These are phyloP conservation scores for Mollisia scopiformis DNA, from an alignment of 2,329 filamentous ascomycete species.

Conservation along the genomic window DNA sequence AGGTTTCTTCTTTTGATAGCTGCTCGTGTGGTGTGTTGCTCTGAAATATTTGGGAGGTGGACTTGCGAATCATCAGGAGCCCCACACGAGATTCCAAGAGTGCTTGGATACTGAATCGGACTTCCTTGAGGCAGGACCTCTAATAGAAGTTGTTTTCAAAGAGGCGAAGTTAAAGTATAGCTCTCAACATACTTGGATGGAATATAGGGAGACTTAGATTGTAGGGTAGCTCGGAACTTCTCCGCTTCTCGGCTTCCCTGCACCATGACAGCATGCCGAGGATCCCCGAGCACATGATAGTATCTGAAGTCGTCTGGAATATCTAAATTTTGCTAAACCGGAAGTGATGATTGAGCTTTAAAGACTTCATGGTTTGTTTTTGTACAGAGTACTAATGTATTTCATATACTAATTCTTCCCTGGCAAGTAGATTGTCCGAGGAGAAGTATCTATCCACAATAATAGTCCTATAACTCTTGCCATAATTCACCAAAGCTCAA, in stretches of 20 bases:
- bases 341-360: background rate
- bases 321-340: background rate
- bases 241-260: background rate
- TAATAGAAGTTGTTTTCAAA: too few relatives aligned
- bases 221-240: constrained; percentile 14
- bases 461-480: background rate
- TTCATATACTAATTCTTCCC: too few relatives aligned
- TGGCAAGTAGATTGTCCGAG: too few relatives aligned
- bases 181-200: too few relatives aligned
- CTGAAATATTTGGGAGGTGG: constrained; percentile 23
- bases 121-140: too few relatives aligned
- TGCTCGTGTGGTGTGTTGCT: constrained; percentile 7
- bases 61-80: constrained; percentile 17
- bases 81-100: background rate
- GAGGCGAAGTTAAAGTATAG: too few relatives aligned
- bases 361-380: too few relatives aligned
- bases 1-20: background rate
- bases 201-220: constrained; percentile 1
- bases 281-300: background rate
- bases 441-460: too few relatives aligned
- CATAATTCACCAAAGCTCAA: background rate
- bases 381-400: too few relatives aligned
- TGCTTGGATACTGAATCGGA: too few relatives aligned
- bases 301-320: background rate
- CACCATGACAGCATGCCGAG: background rate